phyloP scores from a whole-genome alignment of 164 flowering plant species.

The Liriodendron chinense region DNA sequence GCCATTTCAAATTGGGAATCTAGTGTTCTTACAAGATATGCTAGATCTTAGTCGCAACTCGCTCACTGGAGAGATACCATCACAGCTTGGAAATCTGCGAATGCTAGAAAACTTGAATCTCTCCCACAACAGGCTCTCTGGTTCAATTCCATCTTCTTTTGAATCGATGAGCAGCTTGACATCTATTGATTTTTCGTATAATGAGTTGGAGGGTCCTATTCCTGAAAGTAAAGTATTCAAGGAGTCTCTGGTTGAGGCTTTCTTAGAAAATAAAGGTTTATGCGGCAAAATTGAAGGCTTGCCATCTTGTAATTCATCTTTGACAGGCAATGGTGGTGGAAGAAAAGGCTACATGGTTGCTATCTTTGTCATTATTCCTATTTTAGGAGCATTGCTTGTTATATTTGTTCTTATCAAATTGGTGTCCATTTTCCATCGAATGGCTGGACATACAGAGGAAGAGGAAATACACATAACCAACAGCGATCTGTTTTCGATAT shows the following conservation, averaged over 20 bases:
- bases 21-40: not conserved
- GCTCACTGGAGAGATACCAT: slow-evolving; percentile 6
- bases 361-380: not conserved
- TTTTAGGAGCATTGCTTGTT: not conserved
- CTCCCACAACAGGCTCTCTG: slow-evolving; percentile 6
- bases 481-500: not conserved
- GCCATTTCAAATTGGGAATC: slow-evolving; percentile 9
- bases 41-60: slow-evolving; percentile 8
- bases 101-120: slow-evolving; percentile 11
- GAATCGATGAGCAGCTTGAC: slow-evolving; percentile 2
- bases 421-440: not conserved
- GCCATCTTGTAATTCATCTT: slow-evolving; percentile 1
- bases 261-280: slow-evolving; percentile 3
- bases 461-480: not conserved
- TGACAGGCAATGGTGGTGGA: not conserved
- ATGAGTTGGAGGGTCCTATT: not conserved
- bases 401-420: not conserved
- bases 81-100: slow-evolving; percentile 2
- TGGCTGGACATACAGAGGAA: not conserved
- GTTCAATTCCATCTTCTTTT: slow-evolving; percentile 7
- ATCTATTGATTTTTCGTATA: slow-evolving; percentile 4
- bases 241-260: not conserved
- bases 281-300: not conserved
- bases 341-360: slow-evolving; percentile 2
- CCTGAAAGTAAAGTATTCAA: not conserved